Base-by-base conservation (phyloP, 208 protist species). In the Trypanosoma scelopori region DNA sequence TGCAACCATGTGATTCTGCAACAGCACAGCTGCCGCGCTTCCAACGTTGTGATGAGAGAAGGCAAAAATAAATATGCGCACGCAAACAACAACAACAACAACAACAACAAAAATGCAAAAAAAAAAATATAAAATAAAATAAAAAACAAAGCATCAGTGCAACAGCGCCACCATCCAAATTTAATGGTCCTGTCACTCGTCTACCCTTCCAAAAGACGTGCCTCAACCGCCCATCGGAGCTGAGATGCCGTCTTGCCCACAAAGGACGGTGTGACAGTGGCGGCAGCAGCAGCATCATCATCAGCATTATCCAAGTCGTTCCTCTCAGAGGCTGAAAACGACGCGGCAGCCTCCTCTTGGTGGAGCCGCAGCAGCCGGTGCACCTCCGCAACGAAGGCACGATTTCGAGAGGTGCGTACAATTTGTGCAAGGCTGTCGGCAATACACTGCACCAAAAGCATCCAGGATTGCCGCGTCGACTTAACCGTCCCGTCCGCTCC, bases 351-450 rank as follows among this genome's bases (percentile, higher is more conserved):
- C 32, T 55, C 39, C 46, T 18, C 35, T 45, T 55, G 42, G 11
- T 30, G 47, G 20, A 41, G 55, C 12, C 74, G 78, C 15, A 93
- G 68, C n/a, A 90, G 52, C 13, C 79, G 75, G 67, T 79, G 76
- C 28, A 84, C 87, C 22, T 88, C 84, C 0, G 32, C 58, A 25
- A 79, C 70, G 60, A 93, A 93, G 12, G 58, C 67, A 0, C 27
- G 23, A 47, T 84, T 79, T 3, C 57, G 30, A 1, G 87, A 93
- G n/a, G 61, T 47, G n/a, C 75, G 61, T 1, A 89, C 45, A 55
- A 93, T 82, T 2, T 62, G 60, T 1, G 73, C 62, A 46, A 93
- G 57, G 58, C 84, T 93, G 25, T 81, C 84, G 3, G 87, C 79
- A 49, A 91, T 86, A 55, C 79, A 68, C 39, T 89, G 57, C 45